Base-by-base conservation (phyloP, 169 alveolate genomes). In the Plasmodium gaboni region DNA sequence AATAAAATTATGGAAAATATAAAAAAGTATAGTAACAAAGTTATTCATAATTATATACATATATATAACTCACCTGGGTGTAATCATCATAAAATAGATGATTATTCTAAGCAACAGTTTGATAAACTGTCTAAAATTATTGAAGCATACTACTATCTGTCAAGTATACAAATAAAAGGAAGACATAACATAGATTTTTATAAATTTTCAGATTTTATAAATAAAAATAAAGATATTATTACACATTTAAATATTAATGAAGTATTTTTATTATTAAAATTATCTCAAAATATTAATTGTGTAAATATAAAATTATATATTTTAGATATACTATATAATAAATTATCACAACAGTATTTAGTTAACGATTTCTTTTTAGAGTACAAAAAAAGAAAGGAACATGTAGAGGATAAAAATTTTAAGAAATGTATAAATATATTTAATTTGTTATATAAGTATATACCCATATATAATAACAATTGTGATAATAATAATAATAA, bases 81-180 rank as follows among this genome's bases (percentile, higher is more conserved):
- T 32, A 32, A 32, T 32, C 44, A 32, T 32, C 1, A 32, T 5
- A 32, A 32, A 32, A 32, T 32, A 32, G 8, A 32, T 32, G 0
- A 5, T 32, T 4, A 32, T 32, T 32, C 44, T 32, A n/a, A 67
- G 28, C 17, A 65, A 3, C 46, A 80, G 13, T 1, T 65, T 28
- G 71, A 53, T 22, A 48, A 85, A 15, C 28, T 85, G 2, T 17
- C 44, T 12, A 17, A 13, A 24, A 15, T 85, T 46, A 60, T 85
- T 26, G 28, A 70, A 2, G 69, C 74, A 17, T 57, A 51, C 38
- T 85, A 85, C 46, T 63, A 85, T 61, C 46, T 85, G 12, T 64
- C 92, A 6, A 57, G 92, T 15, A 70, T 85, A 24, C 17, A 15
- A 67, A 28, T 5, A 3, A 32, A 32, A 32, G 44, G 44, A 32